These are phyloP conservation scores for Phlebopus sp. DNA, from an alignment of 1,284 basidiomycete species.

Conservation along the genomic window DNA sequence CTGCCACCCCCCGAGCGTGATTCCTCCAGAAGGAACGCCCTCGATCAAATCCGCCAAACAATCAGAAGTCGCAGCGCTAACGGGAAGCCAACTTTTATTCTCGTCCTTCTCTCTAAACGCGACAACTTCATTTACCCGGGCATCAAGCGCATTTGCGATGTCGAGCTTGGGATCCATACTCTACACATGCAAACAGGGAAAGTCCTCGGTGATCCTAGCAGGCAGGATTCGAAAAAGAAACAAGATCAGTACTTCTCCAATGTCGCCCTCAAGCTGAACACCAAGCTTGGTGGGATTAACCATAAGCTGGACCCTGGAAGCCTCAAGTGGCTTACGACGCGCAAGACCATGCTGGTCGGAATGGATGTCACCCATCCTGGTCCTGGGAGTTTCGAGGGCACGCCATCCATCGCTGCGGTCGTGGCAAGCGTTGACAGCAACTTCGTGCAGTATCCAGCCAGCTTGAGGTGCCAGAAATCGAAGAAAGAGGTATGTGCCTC, in stretches of 20 bases:
- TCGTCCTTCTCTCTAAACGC: slow-evolving; percentile 59
- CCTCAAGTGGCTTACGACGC: slow-evolving; percentile 61
- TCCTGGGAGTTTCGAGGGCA: slow-evolving; percentile 56
- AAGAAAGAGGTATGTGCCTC: slow-evolving; percentile 59
- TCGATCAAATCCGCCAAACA: slow-evolving; percentile 38
- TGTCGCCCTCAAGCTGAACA: slow-evolving; percentile 65
- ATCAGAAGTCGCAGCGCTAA: slow-evolving; percentile 34
- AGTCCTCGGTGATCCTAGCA: slow-evolving; percentile 49
- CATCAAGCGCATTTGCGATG: slow-evolving; percentile 71
- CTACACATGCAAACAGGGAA: slow-evolving; percentile 53
- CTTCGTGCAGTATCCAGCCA: slow-evolving; percentile 71
- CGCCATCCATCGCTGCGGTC: slow-evolving; percentile 77
- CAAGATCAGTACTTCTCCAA: slow-evolving; percentile 79
- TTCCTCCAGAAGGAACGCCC: slow-evolving; percentile 39
- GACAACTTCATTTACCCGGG: slow-evolving; percentile 74
- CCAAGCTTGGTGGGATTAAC: slow-evolving; percentile 77
- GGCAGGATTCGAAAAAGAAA: slow-evolving; percentile 40
- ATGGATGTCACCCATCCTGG: slow-evolving; percentile 73
- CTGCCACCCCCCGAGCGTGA: slow-evolving; percentile 35
- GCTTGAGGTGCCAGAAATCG: slow-evolving; percentile 60
- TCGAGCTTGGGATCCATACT: slow-evolving; percentile 50
- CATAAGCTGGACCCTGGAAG: slow-evolving; percentile 56
- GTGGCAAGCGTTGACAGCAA: slow-evolving; percentile 66
- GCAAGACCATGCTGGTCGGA: slow-evolving; percentile 76
- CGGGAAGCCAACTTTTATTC: slow-evolving; percentile 51